Conservation (phyloP, 192 early-diverging fungal species). For the Coemansia sp. region DNA sequence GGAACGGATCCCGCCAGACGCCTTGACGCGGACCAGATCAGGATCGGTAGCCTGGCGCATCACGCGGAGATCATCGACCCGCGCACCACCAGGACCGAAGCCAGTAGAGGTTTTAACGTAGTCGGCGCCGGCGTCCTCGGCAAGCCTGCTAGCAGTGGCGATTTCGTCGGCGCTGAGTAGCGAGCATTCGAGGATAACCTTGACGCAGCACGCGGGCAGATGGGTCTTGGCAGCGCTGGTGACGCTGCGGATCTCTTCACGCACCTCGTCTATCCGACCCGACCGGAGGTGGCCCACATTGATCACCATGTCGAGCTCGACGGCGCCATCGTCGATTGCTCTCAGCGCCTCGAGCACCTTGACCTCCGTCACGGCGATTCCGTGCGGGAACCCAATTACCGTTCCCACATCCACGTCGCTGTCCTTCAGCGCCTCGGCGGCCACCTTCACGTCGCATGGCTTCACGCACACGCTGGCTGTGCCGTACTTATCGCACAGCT, state of each 20-base stretch:
- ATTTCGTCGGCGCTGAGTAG: constrained; percentile 60
- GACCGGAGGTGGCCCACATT: constrained; percentile 61
- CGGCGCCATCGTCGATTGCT: constrained; percentile 60
- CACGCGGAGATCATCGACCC: constrained; percentile 52
- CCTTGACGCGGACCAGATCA: constrained; percentile 55
- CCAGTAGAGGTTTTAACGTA: constrained; percentile 68
- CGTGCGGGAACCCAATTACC: constrained; percentile 64
- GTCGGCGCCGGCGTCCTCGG: constrained; percentile 57
- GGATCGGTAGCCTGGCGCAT: constrained; percentile 55
- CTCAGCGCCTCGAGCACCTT: constrained; percentile 59
- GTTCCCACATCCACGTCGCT: constrained; percentile 60
- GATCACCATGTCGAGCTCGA: constrained; percentile 62
- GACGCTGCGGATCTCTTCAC: constrained; percentile 47
- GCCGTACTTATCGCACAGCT: constrained; percentile 55
- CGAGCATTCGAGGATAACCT: constrained; percentile 65
- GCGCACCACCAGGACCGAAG: constrained; percentile 58
- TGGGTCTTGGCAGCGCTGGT: constrained; percentile 46
- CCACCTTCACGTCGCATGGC: constrained; percentile 61
- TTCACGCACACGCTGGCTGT: constrained; percentile 62
- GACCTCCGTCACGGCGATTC: constrained; percentile 53
- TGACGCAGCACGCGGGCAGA: constrained; percentile 53
- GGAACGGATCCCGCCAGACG: constrained; percentile 61
- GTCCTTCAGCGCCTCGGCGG: constrained; percentile 37
- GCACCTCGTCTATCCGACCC: constrained; percentile 42
- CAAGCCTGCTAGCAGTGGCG: constrained; percentile 42